Conservation (phyloP, 1,284 basidiomycete species). For the Xanthoconium separans region DNA sequence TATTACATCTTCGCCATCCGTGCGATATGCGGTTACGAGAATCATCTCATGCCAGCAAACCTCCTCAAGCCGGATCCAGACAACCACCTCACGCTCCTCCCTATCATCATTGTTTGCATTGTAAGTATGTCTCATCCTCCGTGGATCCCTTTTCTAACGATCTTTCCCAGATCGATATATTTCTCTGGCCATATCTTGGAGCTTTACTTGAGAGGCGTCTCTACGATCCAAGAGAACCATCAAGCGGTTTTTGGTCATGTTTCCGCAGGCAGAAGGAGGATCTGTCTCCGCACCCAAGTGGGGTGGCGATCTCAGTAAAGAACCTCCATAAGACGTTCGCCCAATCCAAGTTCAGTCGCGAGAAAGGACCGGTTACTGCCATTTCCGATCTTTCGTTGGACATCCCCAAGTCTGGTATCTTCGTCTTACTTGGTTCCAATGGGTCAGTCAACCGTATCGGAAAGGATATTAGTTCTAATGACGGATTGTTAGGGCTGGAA, state of each 20-base stretch:
- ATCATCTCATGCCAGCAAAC: conserved; percentile 50
- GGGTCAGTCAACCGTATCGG: conserved; percentile 44
- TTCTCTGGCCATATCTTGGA: too few species aligned
- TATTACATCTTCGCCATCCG: conserved; percentile 73
- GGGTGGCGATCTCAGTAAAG: conserved; percentile 57
- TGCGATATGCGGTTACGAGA: conserved; percentile 67
- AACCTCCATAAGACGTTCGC: conserved; percentile 60
- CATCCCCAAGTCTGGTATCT: conserved; percentile 69
- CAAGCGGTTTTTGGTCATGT: conserved; percentile 29
- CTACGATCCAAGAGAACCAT: conserved; percentile 57
- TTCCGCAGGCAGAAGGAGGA: conserved; percentile 16
- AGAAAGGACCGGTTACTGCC: conserved; percentile 51
- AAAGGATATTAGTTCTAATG: conserved; percentile 5
- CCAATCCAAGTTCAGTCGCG: conserved; percentile 39
- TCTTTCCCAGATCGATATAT: neutral
- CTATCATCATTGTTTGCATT: conserved; percentile 60
- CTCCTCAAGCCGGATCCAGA: conserved; percentile 59
- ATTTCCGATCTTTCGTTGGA: conserved; percentile 63
- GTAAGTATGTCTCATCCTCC: conserved; percentile 39
- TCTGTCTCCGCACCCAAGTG: conserved; percentile 34
- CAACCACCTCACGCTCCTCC: conserved; percentile 53
- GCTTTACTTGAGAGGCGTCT: conserved; percentile 52
- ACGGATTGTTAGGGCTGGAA: conserved; percentile 59
- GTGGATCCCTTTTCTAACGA: neutral
- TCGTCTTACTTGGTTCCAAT: conserved; percentile 73